A percentile compares a stretch with the other conserved stretches of the same genome.
Evolutionary conservation across 2,329 filamentous ascomycete species (phyloP).

Genomic region (Trichoderma gracile): DNA sequence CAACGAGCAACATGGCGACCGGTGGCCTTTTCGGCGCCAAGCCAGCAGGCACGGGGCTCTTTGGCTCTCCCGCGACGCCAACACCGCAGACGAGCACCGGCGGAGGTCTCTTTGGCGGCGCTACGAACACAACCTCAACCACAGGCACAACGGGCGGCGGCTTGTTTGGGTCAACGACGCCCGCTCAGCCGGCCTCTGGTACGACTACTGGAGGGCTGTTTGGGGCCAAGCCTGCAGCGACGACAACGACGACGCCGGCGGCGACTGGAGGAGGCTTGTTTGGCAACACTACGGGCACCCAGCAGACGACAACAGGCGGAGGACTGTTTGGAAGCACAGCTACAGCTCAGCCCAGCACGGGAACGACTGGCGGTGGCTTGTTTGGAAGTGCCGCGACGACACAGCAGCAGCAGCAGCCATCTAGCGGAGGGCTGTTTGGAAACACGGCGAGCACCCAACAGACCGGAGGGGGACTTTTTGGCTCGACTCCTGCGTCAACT

Average conservation of each 20-base stretch:
- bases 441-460: constrained; percentile 31
- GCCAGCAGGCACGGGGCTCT: constrained; percentile 34
- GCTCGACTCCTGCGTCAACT: constrained; percentile 29
- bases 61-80: constrained; percentile 37
- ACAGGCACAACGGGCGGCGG: constrained; percentile 31
- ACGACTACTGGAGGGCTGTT: constrained; percentile 23
- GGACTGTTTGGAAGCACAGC: constrained; percentile 39
- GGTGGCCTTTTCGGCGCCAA: constrained; percentile 42
- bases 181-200: constrained; percentile 26
- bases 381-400: constrained; percentile 29
- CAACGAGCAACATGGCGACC: constrained; percentile 40
- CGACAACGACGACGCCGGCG: constrained; percentile 8
- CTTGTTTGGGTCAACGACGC: constrained; percentile 35
- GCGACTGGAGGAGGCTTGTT: constrained; percentile 36
- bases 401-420: constrained; percentile 25
- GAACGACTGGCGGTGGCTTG: constrained; percentile 30
- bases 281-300: constrained; percentile 34
- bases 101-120: constrained; percentile 32
- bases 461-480: constrained; percentile 37
- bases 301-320: constrained; percentile 32
- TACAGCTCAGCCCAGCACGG: constrained; percentile 30
- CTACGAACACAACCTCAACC: constrained; percentile 22
- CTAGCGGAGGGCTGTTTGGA: constrained; percentile 34
- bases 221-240: constrained; percentile 22
- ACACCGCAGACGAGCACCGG: constrained; percentile 28